Evolutionary conservation across 2,329 filamentous ascomycete species (phyloP).

Genomic region (Sporothrix sp.): DNA sequence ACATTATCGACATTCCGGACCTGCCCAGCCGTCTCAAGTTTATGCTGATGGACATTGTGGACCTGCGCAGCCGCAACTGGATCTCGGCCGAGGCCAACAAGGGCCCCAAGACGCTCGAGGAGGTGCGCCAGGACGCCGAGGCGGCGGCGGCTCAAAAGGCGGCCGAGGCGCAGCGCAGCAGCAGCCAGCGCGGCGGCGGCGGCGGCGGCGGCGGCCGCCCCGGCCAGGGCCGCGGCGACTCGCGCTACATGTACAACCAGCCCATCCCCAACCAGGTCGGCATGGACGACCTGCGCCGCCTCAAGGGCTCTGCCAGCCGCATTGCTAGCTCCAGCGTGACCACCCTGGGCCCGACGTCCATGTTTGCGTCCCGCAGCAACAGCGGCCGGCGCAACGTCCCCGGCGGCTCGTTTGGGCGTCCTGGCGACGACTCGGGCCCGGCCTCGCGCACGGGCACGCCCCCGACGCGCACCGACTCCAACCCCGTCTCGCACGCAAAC

Average conservation of each 20-base stretch:
- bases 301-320: conserved; percentile 55
- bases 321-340: conserved; percentile 51
- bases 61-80: conserved; percentile 72
- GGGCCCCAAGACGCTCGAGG: conserved; percentile 91
- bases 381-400: conserved; percentile 68
- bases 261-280: conserved; percentile 76
- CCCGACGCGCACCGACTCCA: conserved; percentile 40
- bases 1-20: conserved; percentile 68
- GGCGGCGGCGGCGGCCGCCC: conserved; percentile 47
- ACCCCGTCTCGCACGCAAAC: conserved; percentile 60
- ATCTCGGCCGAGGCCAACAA: conserved; percentile 81
- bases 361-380: conserved; percentile 83
- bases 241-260: conserved; percentile 69
- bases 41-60: conserved; percentile 92
- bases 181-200: conserved; percentile 55
- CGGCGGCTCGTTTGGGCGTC: conserved; percentile 60
- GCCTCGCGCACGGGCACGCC: conserved; percentile 88
- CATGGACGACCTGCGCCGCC: conserved; percentile 81
- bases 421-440: conserved; percentile 73
- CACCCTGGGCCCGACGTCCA: conserved; percentile 69
- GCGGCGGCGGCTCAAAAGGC: conserved; percentile 72
- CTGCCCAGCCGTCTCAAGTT: conserved; percentile 84
- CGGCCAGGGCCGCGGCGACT: conserved; percentile 65
- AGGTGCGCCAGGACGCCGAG: conserved; percentile 76
- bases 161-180: conserved; percentile 53